Evolutionary conservation across 129 eudicot genomes (phyloP).

Genomic region (Lactuca saligna): DNA sequence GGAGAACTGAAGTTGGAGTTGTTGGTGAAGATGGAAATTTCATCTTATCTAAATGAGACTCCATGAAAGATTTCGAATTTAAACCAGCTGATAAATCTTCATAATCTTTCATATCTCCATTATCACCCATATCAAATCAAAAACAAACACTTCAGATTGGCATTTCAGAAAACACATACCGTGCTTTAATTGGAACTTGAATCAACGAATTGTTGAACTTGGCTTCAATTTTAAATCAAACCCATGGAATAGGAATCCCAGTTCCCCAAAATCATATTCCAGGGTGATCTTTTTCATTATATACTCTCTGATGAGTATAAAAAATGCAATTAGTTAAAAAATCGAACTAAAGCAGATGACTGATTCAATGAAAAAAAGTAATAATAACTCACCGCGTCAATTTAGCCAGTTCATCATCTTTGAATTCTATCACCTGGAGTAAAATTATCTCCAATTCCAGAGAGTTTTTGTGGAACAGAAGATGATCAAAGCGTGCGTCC

Average conservation of each 20-base stretch:
- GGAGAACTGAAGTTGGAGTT: conserved; percentile 30
- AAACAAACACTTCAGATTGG: background rate
- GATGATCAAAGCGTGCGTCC: background rate
- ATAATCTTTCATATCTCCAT: conserved; percentile 2
- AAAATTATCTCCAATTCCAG: background rate
- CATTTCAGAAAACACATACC: conserved; percentile 7
- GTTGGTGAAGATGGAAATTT: conserved; percentile 26
- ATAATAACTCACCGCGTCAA: conserved; percentile 7
- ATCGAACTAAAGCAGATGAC: background rate
- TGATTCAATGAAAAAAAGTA: background rate
- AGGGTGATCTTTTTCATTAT: background rate
- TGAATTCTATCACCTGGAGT: conserved; percentile 1
- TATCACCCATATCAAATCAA: conserved; percentile 8
- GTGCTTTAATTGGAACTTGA: background rate
- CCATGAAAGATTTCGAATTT: conserved; percentile 25
- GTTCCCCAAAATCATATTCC: background rate
- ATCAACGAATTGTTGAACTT: background rate
- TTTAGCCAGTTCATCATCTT: background rate
- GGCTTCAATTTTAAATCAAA: background rate
- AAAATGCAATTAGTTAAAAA: background rate
- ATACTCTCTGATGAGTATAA: background rate
- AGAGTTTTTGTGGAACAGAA: background rate
- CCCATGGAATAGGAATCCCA: background rate
- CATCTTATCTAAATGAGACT: conserved; percentile 16
- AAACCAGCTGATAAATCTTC: conserved; percentile 19